Evolutionary conservation across 2,329 filamentous ascomycete genomes (phyloP).

Genomic region (Acrodontium crateriforme): DNA sequence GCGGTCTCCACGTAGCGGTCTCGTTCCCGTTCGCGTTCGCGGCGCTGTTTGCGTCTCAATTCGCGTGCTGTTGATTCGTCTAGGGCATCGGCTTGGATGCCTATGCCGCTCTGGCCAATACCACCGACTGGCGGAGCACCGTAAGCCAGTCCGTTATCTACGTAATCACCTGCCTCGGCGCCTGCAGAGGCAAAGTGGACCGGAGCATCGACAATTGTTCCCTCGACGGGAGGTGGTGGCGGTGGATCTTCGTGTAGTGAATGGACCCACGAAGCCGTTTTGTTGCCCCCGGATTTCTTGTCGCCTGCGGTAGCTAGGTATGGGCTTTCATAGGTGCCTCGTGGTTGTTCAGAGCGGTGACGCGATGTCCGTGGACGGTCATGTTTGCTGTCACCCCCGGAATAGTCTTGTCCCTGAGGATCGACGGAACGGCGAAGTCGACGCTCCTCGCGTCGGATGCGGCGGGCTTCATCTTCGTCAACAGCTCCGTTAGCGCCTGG

Average conservation of each 20-base stretch:
- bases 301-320: constrained; percentile 26
- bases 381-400: constrained; percentile 16
- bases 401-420: no score
- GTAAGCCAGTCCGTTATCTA: no score
- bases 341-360: constrained; percentile 16
- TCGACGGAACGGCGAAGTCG: constrained; percentile 26
- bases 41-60: constrained; percentile 13
- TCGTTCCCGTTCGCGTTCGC: constrained; percentile 6
- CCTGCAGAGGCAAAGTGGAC: constrained; percentile 16
- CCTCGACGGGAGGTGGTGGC: constrained; percentile 30
- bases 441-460: constrained; percentile 30
- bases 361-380: constrained; percentile 17
- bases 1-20: constrained; percentile 7
- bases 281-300: constrained; percentile 31
- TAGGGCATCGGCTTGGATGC: constrained; percentile 12
- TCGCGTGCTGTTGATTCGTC: constrained; percentile 19
- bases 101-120: no score
- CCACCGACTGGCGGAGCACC: no score
- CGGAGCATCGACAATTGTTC: constrained; percentile 33
- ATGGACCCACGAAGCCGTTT: constrained; percentile 37
- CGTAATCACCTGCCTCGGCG: no score
- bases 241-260: constrained; percentile 32
- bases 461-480: constrained; percentile 22
- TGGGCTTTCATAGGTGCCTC: constrained; percentile 6
- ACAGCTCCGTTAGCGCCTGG: no score